These are phyloP conservation scores for Ustilago nuda DNA, from an alignment of 1,284 basidiomycete genomes.

Conservation along the genomic window DNA sequence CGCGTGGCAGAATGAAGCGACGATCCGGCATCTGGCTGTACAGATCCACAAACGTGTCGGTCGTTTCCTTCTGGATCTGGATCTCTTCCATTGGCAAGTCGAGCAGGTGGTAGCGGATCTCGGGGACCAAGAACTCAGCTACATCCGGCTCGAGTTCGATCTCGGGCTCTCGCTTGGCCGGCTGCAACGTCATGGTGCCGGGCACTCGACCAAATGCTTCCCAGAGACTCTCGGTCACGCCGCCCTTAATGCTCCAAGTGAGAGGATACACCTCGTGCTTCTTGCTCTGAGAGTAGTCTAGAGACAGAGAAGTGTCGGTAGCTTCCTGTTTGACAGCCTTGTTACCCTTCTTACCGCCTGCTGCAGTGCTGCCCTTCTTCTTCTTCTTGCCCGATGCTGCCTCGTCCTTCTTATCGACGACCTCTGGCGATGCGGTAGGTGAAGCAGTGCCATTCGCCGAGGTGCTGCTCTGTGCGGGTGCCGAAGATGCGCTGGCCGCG, in stretches of 20 bases:
- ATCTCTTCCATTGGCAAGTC: conserved; percentile 53
- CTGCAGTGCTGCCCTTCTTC: conserved; percentile 22
- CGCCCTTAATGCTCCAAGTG: conserved; percentile 51
- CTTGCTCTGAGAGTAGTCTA: conserved; percentile 30
- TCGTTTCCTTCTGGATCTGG: conserved; percentile 54
- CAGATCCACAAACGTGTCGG: conserved; percentile 46
- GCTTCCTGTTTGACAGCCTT: conserved; percentile 33
- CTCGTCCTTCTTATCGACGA: conserved; percentile 20
- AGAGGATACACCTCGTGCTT: conserved; percentile 59
- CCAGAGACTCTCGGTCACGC: conserved; percentile 62
- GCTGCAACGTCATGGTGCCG: conserved; percentile 56
- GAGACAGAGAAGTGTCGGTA: conserved; percentile 5
- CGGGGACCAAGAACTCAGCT: conserved; percentile 53
- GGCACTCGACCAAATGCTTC: conserved; percentile 61
- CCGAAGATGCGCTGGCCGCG: conserved; percentile 10
- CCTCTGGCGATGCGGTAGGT: conserved; percentile 26
- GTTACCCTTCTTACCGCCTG: conserved; percentile 31
- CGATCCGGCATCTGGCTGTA: conserved; percentile 48
- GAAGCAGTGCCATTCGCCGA: conserved; percentile 8
- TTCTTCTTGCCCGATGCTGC: conserved; percentile 29
- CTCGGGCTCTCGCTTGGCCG: conserved; percentile 50
- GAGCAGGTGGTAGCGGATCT: conserved; percentile 50
- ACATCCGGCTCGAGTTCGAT: conserved; percentile 55
- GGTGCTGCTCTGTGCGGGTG: conserved; percentile 8
- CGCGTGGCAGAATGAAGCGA: conserved; percentile 31